phyloP scores from a whole-genome alignment of 495 filamentous ascomycete genomes.

The Trichoderma gamsii region DNA sequence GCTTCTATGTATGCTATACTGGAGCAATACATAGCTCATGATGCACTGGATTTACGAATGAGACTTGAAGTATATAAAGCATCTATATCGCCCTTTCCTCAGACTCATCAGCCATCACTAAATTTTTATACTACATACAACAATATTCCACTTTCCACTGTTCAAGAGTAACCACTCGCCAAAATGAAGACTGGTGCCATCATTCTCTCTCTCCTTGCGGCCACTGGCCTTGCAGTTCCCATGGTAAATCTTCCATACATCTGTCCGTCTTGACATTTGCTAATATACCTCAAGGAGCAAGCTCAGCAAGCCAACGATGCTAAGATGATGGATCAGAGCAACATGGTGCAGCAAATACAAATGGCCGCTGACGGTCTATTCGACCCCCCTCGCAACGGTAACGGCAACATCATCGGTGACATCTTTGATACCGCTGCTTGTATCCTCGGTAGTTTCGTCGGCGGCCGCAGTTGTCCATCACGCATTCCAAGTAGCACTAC shows the following conservation, averaged over 20 bases:
- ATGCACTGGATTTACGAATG: too few species aligned
- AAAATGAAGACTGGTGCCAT: conserved; percentile 1
- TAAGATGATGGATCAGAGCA: too few species aligned
- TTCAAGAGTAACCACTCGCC: not conserved
- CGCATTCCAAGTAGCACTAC: not conserved
- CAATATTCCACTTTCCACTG: not conserved
- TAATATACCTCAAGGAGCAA: not conserved
- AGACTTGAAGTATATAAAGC: too few species aligned
- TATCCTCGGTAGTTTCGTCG: not conserved
- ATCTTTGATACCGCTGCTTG: not conserved
- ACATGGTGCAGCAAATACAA: not conserved
- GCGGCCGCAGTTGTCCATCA: not conserved
- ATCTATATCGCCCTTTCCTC: not conserved
- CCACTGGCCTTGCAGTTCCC: not conserved
- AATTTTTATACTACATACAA: not conserved
- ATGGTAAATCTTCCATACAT: not conserved
- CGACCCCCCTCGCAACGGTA: not conserved
- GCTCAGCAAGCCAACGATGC: not conserved
- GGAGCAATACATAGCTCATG: too few species aligned
- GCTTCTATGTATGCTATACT: not conserved
- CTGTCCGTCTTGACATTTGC: not conserved
- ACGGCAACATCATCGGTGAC: not conserved
- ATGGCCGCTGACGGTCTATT: not conserved
- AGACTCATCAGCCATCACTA: not conserved
- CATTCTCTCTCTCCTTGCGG: not conserved